Base-by-base conservation (phyloP, 345 rosid species). In the Hirschfeldia incana region DNA sequence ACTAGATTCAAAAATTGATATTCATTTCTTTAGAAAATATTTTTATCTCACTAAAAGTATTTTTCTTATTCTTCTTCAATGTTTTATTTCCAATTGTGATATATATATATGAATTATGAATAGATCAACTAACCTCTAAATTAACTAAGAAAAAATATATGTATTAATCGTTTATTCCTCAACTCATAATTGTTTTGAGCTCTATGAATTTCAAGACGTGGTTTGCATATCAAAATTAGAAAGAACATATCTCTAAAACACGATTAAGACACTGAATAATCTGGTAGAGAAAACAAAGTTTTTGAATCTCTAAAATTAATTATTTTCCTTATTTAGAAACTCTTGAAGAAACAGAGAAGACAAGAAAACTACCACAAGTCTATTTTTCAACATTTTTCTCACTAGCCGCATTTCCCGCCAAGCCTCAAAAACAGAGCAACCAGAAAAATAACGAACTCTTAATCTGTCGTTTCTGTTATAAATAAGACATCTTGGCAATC, bases 341-440 rank as follows among this genome's bases (percentile, higher is more conserved):
- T 62, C 44, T 0, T 5, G 8, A 17, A 27, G 34, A 74, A 63
- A 80, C 33, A 80, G 77, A 63, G 68, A 74, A 74, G 69, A 68
- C 39, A 62, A 74, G 4, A 36, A 68, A 53, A 68, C 76, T 37
- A 69, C 71, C 73, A 79, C 69, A 74, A 79, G 11, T n/a, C 82
- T 79, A 79, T 73, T 79, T 46, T 79, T 73, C 69, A 64, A 73
- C 59, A 2, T 53, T 46, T 69, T 39, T 62, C 8, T 75, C 75
- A 75, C 69, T 78, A 46, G 5, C 68, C 80, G 80, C 51, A 4
- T 80, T 65, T 59, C 73, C 64, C 77, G 76, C 69, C 59, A 70
- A 80, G 58, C 83, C 83, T 71, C 63, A 42, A 75, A 29, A 59
- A 65, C 80, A 76, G 37, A 76, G 65, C 36, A 81, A 81, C 69